These are phyloP conservation scores for Sistotremastrum niveocremeum DNA, from an alignment of 768 basidiomycete species.

Conservation along the genomic window DNA sequence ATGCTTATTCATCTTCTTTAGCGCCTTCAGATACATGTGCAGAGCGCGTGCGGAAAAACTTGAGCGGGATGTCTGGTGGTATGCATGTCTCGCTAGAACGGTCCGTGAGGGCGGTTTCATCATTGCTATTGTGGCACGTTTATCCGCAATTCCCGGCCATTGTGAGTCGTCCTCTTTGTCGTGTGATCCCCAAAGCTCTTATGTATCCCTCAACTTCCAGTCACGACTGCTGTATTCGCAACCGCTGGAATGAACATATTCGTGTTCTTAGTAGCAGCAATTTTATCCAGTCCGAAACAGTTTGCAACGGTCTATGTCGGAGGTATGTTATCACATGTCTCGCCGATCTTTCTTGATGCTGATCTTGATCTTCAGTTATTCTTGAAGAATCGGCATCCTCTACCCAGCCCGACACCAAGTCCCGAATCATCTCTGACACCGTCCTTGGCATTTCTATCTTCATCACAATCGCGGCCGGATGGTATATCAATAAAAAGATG, in stretches of 20 bases:
- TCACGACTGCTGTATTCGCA: constrained; percentile 79
- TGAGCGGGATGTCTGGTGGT: constrained; percentile 29
- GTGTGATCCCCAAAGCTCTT: not conserved
- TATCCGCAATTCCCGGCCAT: constrained; percentile 78
- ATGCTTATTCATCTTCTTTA: constrained; percentile 13
- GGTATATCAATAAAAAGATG: constrained; percentile 72
- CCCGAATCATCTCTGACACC: constrained; percentile 52
- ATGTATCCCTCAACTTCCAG: constrained; percentile 22
- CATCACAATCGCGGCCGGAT: constrained; percentile 66
- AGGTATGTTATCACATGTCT: constrained; percentile 46
- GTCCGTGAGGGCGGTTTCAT: constrained; percentile 84
- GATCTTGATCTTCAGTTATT: constrained; percentile 9
- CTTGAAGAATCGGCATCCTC: constrained; percentile 10
- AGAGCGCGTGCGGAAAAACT: constrained; percentile 60
- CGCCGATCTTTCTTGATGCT: not conserved
- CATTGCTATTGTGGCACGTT: constrained; percentile 61
- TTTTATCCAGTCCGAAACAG: constrained; percentile 81
- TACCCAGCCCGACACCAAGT: constrained; percentile 23
- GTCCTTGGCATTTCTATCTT: constrained; percentile 56
- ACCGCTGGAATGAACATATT: constrained; percentile 80
- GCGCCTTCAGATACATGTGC: constrained; percentile 78
- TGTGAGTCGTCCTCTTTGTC: constrained; percentile 32
- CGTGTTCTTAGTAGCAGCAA: constrained; percentile 64
- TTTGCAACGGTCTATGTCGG: constrained; percentile 87
- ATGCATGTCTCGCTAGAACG: constrained; percentile 37